Evolutionary conservation across 2,329 filamentous ascomycete species (phyloP).

Genomic region (Colletotrichum sp.): DNA sequence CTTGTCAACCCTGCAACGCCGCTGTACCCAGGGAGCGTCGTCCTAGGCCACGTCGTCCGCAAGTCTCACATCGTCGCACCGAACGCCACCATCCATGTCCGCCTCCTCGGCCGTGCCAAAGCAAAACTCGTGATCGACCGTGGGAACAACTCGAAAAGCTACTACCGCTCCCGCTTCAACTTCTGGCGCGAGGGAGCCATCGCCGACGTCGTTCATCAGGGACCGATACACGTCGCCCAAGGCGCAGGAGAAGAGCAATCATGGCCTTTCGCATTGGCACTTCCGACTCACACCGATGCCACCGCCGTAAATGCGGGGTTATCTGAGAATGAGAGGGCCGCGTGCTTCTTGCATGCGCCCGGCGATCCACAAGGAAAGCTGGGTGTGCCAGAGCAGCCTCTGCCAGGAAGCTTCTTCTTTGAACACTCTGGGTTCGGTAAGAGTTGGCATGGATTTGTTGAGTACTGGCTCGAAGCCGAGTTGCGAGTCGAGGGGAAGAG

Average conservation of each 20-base stretch:
- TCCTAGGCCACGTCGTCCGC: conserved; percentile 30
- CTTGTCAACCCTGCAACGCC: not conserved
- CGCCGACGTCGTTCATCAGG: conserved; percentile 23
- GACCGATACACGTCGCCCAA: conserved; percentile 26
- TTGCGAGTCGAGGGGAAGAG: conserved; percentile 22
- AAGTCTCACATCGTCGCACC: conserved; percentile 24
- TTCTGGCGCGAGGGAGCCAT: conserved; percentile 24
- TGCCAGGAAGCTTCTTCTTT: conserved; percentile 23
- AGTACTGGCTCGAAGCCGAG: conserved; percentile 39
- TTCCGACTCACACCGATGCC: conserved; percentile 25
- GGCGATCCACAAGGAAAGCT: not conserved
- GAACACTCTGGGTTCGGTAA: not conserved
- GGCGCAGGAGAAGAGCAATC: not conserved
- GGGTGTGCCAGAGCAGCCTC: conserved; percentile 6
- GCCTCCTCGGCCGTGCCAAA: conserved; percentile 29
- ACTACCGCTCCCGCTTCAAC: conserved; percentile 28
- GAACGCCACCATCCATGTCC: conserved; percentile 24
- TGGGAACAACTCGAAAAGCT: conserved; percentile 3
- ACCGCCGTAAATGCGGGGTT: not conserved
- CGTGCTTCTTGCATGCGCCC: conserved; percentile 21
- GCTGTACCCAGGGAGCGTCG: conserved; percentile 27
- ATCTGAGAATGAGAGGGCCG: not conserved
- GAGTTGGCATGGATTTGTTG: conserved; percentile 31
- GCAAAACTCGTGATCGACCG: conserved; percentile 25
- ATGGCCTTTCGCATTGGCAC: conserved; percentile 33